Evolutionary conservation across 371 early-diverging fungal species (phyloP), one percentile per base, ranked within the genome.

Genomic region (Gilbertella persicaria): DNA sequence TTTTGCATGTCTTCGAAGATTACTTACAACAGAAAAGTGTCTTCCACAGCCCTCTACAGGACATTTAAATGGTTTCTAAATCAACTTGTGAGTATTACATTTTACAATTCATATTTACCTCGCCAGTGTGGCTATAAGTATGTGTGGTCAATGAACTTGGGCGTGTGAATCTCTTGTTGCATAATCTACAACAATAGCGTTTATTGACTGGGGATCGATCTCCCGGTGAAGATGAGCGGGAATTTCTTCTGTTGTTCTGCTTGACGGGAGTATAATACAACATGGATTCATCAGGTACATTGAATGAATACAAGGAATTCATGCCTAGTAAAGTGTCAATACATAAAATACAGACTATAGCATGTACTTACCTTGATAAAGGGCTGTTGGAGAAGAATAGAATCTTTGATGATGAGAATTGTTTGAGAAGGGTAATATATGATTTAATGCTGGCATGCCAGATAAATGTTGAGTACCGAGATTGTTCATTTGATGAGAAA

Each of bases 101-200:
- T 37, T n/a, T 37, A 37, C 14, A 14, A 0, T 8, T 16, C 16
- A 16, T 7, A 26, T 42, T 46, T 66, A 69, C 69, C 49, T 70
- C 70, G 49, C 70, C 70, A 45, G 70, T 69, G 42, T 69, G 70
- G 25, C 70, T 69, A 24, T 66, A 55, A 45, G 58, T 69, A 43
- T 69, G 70, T 17, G 70, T 69, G 1, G 60, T 49, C 10, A 69
- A 35, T 38, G 70, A 69, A 17, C 70, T 69, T 2, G 70, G 70
- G 3, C 70, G 55, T 26, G 70, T 69, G 44, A 70, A 70, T 24
- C 70, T 42, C 42, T 70, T 70, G 9, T 33, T 39, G 38, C 70
- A 70, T 6, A 70, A 43, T 40, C 39, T 25, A 55, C 70, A 70
- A 20, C 50, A 52, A 20, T 70, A 70, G 36, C 62, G 4, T 10